Base-by-base conservation (phyloP, 495 filamentous ascomycete genomes). In the Monascus purpureus region DNA sequence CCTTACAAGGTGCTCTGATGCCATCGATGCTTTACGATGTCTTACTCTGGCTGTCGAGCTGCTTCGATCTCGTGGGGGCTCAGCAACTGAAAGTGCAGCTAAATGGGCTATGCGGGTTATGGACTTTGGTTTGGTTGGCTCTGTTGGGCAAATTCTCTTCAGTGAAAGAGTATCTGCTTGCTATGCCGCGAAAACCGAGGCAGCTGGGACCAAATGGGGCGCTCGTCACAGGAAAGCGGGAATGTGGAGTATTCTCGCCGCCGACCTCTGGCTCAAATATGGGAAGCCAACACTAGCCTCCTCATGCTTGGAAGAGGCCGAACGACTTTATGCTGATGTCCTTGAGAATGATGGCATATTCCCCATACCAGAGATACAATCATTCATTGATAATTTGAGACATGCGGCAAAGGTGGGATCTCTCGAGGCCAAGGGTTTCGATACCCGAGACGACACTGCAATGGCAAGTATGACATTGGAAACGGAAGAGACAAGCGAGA, bases 101-200 rank as follows among this genome's bases (percentile, higher is more conserved):
- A 73, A 67, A 44, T 95, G 86, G 85, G 82, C 76, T 31, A 74
- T 74, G 32, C 68, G 75, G 38, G 61, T 86, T 32, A 72, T 93
- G 19, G 90, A 96, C 39, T 68, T 77, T 37, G 72, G 72, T 7
- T 56, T 93, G 20, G 57, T 80, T 2, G 82, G 82, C 13, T 64
- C 75, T 0, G 61, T 88, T 2, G 82, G 82, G 6, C 74, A 82
- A 37, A 79, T 82, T 0, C 62, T 97, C 11, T 65, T 92, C 33
- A 80, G 75, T 6, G 87, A 96, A 57, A 71, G 92, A 20, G 65
- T 93, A 7, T 76, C 82, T 3, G 72, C 81, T 1, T 93, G 85
- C 55, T 94, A 85, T 52, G 74, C 73, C 0, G 71, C 80, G 1
- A 79, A 82, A 31, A 63, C 64, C 18, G 75, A 81, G 1, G 50